phyloP scores from a whole-genome alignment of 2,329 filamentous ascomycete species.

The Alternaria sp. region DNA sequence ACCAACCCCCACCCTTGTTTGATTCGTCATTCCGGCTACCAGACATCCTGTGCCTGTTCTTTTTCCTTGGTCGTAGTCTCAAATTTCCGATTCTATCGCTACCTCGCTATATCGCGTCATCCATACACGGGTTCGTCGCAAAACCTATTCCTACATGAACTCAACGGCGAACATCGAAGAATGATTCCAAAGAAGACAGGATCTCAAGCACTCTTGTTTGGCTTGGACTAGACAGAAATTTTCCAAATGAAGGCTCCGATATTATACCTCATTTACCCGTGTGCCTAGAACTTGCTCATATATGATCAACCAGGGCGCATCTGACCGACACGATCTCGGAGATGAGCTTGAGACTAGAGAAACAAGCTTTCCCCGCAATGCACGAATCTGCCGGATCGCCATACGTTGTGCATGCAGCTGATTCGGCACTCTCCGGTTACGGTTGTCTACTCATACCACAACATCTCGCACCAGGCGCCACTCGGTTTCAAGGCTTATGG shows the following conservation, averaged over 20 bases:
- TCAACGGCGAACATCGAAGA: neutral
- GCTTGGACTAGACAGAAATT: conserved; percentile 10
- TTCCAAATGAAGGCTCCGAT: neutral
- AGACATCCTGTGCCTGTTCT: neutral
- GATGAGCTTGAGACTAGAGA: conserved; percentile 22
- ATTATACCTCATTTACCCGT: conserved; percentile 42
- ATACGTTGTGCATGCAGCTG: conserved; percentile 18
- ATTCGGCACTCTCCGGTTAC: conserved; percentile 15
- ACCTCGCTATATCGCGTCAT: neutral
- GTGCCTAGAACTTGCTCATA: conserved; percentile 32
- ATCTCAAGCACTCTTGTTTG: neutral
- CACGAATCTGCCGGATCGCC: conserved; percentile 39
- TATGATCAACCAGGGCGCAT: conserved; percentile 21
- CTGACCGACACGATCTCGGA: conserved; percentile 25
- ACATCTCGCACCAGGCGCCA: neutral
- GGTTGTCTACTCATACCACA: neutral
- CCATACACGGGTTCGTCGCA: neutral
- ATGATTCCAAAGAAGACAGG: neutral
- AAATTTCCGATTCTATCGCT: neutral
- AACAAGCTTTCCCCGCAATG: conserved; percentile 46
- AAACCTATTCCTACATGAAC: neutral
- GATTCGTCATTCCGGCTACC: neutral
- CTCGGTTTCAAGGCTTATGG: neutral
- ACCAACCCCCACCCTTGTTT: neutral
- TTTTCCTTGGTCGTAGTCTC: neutral